Evolutionary conservation across 2,329 filamentous ascomycete species (phyloP), one percentile per base, ranked within the genome.

Genomic region (Zasmidium angulare): DNA sequence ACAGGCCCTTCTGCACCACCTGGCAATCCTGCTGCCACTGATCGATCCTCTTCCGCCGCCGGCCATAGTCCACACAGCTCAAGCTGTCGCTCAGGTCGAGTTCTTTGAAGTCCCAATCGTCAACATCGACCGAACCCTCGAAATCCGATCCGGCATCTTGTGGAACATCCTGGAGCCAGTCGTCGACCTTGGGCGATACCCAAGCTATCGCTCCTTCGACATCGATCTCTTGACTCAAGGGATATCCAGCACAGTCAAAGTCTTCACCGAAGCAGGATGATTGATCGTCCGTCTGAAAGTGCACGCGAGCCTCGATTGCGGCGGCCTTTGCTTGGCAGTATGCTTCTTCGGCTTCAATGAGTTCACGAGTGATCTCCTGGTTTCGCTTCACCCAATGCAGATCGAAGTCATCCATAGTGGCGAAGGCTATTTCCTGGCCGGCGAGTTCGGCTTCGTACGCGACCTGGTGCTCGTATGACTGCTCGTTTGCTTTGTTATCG

Each of bases 301-400:
- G 46, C 1, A 63, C 52, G 7, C 55, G 53, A 3, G 55, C 58
- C 21, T 56, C 50, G n/a, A 53, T 20, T 11, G 55, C 58, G 23
- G n/a, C n/a, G 3, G 49, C 46, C 50, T 63, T 61, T 3, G 57
- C 58, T 1, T 40, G 20, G 19, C 50, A 21, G 26, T 48, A 55
- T 3, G 26, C 55, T 21, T 58, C 63, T 47, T 65, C 63, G 7
- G 63, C 63, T 20, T 63, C 54, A 7, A 65, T 63, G 6, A 65
- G 53, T 6, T 49, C 53, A 6, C 59, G 53, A 22, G 61, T 63
- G 3, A 65, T 20, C 2, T 59, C 56, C 12, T 31, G 50, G 6
- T 55, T 58, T 0, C 48, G 58, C 40, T 50, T 17, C 2, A 63
- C 36, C 63, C 60, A 65, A 12, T 59, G 58, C 0, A 63, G 19